phyloP scores from a whole-genome alignment of 2,329 filamentous ascomycete species.

The Neofusicoccum kwambonambiense region DNA sequence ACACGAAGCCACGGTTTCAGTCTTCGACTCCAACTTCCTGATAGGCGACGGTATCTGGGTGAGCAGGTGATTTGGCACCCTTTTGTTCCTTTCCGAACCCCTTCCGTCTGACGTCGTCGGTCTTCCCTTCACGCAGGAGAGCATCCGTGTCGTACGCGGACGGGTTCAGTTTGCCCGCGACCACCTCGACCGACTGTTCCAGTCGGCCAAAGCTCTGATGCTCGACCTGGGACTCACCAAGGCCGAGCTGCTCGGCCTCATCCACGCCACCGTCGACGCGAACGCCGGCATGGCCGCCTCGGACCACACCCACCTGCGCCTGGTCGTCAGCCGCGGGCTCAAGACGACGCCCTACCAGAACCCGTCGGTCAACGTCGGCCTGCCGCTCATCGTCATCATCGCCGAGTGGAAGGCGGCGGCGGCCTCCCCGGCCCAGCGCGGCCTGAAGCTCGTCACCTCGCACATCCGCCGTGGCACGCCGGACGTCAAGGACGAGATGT shows the following conservation, averaged over 20 bases:
- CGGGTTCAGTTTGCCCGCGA: neutral
- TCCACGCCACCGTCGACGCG: neutral
- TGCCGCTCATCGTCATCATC: neutral
- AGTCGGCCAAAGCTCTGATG: neutral
- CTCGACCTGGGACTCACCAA: neutral
- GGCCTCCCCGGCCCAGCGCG: neutral
- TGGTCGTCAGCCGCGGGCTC: neutral
- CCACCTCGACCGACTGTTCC: neutral
- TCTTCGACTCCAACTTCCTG: neutral
- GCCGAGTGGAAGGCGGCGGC: neutral
- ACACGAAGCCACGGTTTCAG: neutral
- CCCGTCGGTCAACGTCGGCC: neutral
- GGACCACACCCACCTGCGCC: neutral
- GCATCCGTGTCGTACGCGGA: neutral
- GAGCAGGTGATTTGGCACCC: neutral
- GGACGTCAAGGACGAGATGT: neutral
- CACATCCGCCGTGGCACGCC: neutral
- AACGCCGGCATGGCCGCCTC: neutral
- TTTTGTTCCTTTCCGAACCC: neutral
- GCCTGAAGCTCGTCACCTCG: neutral
- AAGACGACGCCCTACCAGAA: neutral
- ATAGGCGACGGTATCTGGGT: neutral
- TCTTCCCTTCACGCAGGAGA: neutral
- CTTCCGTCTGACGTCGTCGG: neutral
- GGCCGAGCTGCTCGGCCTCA: neutral